A percentile compares a stretch with the other conserved stretches of the same genome.
phyloP scores from a whole-genome alignment of 1,284 basidiomycete species.

The Amylostereum areolatum region DNA sequence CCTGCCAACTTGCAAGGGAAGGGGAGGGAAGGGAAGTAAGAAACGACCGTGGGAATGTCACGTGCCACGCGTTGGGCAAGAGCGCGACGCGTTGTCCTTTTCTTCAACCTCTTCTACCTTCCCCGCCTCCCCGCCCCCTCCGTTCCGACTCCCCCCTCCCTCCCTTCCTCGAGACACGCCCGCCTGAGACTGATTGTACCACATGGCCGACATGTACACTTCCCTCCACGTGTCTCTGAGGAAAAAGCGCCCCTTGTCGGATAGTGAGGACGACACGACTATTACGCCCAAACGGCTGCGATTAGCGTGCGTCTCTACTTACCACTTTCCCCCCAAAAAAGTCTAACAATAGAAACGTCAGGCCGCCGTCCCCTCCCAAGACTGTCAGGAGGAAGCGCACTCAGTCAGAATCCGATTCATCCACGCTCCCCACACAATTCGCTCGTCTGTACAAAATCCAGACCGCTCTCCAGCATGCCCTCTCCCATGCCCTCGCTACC shows the following conservation, averaged over 20 bases:
- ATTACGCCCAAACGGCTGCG: conserved; percentile 66
- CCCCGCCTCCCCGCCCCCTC: too few relatives aligned
- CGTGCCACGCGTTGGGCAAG: too few relatives aligned
- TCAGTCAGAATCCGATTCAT: conserved; percentile 14
- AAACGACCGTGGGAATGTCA: too few relatives aligned
- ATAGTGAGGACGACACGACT: conserved; percentile 44
- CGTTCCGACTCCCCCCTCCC: too few relatives aligned
- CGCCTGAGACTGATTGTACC: too few relatives aligned
- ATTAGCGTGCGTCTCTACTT: conserved; percentile 36
- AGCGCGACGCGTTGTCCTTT: too few relatives aligned
- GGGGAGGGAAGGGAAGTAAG: too few relatives aligned
- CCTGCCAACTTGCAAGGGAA: too few relatives aligned
- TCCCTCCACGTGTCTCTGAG: conserved; percentile 55
- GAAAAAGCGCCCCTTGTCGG: conserved; percentile 51
- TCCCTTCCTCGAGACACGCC: too few relatives aligned
- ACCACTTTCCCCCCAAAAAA: background rate
- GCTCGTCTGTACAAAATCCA: conserved; percentile 56
- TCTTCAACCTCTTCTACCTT: too few relatives aligned
- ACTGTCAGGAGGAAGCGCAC: conserved; percentile 28
- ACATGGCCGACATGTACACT: conserved; percentile 60
- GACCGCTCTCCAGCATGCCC: conserved; percentile 65
- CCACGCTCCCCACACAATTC: conserved; percentile 49
- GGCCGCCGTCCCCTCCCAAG: conserved; percentile 51
- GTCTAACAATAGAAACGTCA: conserved; percentile 15
- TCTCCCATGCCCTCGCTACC: conserved; percentile 77